A percentile compares a stretch with the other conserved stretches of the same genome.
Evolutionary conservation across 1,139 yeast species (phyloP).

Genomic region (Waltiozyma sp.): DNA sequence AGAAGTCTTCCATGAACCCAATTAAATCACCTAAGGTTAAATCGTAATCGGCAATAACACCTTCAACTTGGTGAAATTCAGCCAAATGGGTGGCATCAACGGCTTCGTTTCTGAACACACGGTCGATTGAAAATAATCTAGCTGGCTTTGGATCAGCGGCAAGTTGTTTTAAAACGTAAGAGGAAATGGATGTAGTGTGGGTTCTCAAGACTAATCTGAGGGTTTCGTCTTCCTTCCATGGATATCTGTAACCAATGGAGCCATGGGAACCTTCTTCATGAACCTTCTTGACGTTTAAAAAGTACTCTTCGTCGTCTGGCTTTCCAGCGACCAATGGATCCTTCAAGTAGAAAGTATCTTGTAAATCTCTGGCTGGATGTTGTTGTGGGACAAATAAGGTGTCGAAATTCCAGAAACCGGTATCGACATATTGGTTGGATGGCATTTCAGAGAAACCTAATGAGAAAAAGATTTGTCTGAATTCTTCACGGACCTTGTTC

Average conservation of each 20-base stretch:
- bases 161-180: conserved; percentile 75
- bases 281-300: conserved; percentile 68
- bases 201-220: conserved; percentile 90
- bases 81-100: conserved; percentile 99
- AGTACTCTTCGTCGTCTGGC: conserved; percentile 72
- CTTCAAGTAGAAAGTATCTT: conserved; percentile 93
- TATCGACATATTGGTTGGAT: conserved; percentile 91
- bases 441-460: conserved; percentile 99
- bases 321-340: conserved; percentile 74
- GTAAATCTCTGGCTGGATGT: conserved; percentile 98
- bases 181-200: conserved; percentile 91
- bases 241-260: conserved; percentile 95
- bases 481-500: conserved; percentile 93
- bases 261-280: conserved; percentile 90
- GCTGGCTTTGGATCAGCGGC: conserved; percentile 88
- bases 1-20: conserved; percentile 97
- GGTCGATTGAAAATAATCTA: conserved; percentile 89
- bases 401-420: conserved; percentile 99
- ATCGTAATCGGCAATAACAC: conserved; percentile 95
- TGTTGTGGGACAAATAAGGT: conserved; percentile 95
- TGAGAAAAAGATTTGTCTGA: conserved; percentile 92
- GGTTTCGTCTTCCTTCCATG: conserved; percentile 90
- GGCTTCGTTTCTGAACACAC: conserved; percentile 99
- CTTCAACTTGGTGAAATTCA: conserved; percentile 98
- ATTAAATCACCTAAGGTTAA: conserved; percentile 91